phyloP scores from a whole-genome alignment of 2,329 filamentous ascomycete genomes.

The Simplicillium aogashimaense region DNA sequence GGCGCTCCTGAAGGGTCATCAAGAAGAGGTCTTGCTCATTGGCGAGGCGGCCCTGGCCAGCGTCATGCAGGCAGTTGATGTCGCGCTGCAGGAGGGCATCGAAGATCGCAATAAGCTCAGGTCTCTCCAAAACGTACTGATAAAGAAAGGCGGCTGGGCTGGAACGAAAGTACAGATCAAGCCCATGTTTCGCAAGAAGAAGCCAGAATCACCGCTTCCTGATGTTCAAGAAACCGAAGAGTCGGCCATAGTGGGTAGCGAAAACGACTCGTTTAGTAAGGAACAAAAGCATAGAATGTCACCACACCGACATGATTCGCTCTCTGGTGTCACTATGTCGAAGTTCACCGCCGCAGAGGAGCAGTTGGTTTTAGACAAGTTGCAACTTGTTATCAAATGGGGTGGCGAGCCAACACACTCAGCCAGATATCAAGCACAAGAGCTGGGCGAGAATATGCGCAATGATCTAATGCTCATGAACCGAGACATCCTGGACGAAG shows the following conservation, averaged over 20 bases:
- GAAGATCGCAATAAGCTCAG: slow-evolving; percentile 86
- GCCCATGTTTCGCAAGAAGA: slow-evolving; percentile 93
- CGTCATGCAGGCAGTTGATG: slow-evolving; percentile 78
- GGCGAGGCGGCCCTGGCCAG: slow-evolving; percentile 82
- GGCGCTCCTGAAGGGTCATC: slow-evolving; percentile 85
- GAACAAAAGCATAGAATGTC: slow-evolving; percentile 15
- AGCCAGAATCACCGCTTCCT: slow-evolving; percentile 39
- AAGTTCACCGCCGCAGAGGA: slow-evolving; percentile 91
- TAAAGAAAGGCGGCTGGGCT: slow-evolving; percentile 87
- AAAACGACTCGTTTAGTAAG: slow-evolving; percentile 12
- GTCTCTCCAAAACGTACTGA: slow-evolving; percentile 72
- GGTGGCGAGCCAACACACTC: slow-evolving; percentile 97
- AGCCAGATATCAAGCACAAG: slow-evolving; percentile 89
- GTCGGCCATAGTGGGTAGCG: slow-evolving; percentile 11
- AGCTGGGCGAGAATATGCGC: slow-evolving; percentile 89
- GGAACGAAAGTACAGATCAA: slow-evolving; percentile 99
- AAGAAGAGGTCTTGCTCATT: slow-evolving; percentile 90
- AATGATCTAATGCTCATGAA: slow-evolving; percentile 93
- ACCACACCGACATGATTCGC: slow-evolving; percentile 66
- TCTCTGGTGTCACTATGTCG: slow-evolving; percentile 84
- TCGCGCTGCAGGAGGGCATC: slow-evolving; percentile 65
- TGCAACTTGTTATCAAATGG: slow-evolving; percentile 98
- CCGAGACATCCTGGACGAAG: slow-evolving; percentile 81
- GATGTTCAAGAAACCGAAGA: slow-evolving; percentile 18
- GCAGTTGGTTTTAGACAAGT: slow-evolving; percentile 84